Evolutionary conservation across 306 rosid genomes (phyloP), one percentile per base, ranked within the genome.

Genomic region (Senna siamea): DNA sequence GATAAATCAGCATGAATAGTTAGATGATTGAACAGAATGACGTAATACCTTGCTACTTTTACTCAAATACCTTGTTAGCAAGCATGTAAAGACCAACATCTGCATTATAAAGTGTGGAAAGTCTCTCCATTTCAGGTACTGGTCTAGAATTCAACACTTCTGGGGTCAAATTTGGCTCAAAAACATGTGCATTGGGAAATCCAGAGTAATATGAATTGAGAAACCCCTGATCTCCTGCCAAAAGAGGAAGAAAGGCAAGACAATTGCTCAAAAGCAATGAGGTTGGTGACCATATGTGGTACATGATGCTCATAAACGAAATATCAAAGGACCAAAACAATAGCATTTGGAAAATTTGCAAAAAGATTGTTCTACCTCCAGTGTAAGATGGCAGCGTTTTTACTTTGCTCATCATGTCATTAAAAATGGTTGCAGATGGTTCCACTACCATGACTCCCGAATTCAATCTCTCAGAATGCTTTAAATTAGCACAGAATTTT

Each of bases 41-140:
- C 53, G 37, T 37, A 46, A 44, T 62, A 35, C 40, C 75, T 72
- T 4, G 47, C 54, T 37, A 75, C 52, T 56, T 46, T 58, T 32
- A 55, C 53, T 50, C 28, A 15, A 79, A 30, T 85, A 95, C 99
- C 99, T 95, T 95, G 83, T 92, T 95, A 67, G 99, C 99, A 13
- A 95, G 99, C 99, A 95, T 95, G 88, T 90, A 92, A 76, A 95
- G 98, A 87, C 99, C 99, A 55, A 95, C 99, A 79, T 95, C 99
- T 62, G 99, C 99, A 81, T 95, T 95, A 79, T 95, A 95, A 34
- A 95, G 82, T 32, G 99, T 95, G 4, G 99, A 95, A 15, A 95
- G 92, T 75, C 99, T 87, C 92, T 95, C 97, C 99, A 95, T 90
- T 81, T 87, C 82, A 56, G 96, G 96, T 80, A 72, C 22, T 5